A percentile compares a stretch with the other conserved stretches of the same genome.
Evolutionary conservation across 257 asterid species (phyloP).

Genomic region (Gentiana straminea): DNA sequence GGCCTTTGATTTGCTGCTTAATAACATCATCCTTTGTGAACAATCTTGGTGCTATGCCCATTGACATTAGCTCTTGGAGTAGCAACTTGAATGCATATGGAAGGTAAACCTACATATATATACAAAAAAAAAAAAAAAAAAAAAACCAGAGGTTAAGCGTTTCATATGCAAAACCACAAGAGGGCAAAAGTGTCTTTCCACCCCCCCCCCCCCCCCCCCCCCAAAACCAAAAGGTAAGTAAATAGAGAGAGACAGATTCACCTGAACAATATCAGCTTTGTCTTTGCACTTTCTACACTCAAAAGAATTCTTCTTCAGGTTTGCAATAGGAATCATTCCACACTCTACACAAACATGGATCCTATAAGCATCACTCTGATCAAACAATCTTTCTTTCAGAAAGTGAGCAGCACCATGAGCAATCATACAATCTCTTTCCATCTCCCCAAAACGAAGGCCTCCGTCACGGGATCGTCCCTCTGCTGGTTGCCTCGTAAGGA

Average conservation of each 20-base stretch:
- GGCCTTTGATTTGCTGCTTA: conserved; percentile 44
- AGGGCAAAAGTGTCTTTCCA: neutral
- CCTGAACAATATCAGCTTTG: conserved; percentile 19
- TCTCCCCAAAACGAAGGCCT: conserved; percentile 25
- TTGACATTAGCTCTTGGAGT: conserved; percentile 14
- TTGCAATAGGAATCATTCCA: conserved; percentile 14
- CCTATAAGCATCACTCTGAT: conserved; percentile 21
- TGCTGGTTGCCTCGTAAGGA: conserved; percentile 24
- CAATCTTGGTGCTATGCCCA: too few species aligned
- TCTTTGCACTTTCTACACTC: conserved; percentile 16
- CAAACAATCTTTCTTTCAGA: conserved; percentile 22
- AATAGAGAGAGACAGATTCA: neutral
- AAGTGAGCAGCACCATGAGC: conserved; percentile 27
- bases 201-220: too few species aligned
- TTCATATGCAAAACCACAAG: neutral
- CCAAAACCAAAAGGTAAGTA: neutral
- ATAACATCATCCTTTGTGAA: too few species aligned
- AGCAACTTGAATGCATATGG: conserved; percentile 17
- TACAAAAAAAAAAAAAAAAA: too few species aligned
- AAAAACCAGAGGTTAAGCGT: too few species aligned
- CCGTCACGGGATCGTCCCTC: conserved; percentile 27
- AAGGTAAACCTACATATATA: conserved; percentile 8
- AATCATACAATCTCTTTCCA: conserved; percentile 23
- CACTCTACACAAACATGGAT: conserved; percentile 14
- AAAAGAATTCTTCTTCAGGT: conserved; percentile 12